phyloP scores from a whole-genome alignment of 208 protist species.

The Trypanosoma boissoni region DNA sequence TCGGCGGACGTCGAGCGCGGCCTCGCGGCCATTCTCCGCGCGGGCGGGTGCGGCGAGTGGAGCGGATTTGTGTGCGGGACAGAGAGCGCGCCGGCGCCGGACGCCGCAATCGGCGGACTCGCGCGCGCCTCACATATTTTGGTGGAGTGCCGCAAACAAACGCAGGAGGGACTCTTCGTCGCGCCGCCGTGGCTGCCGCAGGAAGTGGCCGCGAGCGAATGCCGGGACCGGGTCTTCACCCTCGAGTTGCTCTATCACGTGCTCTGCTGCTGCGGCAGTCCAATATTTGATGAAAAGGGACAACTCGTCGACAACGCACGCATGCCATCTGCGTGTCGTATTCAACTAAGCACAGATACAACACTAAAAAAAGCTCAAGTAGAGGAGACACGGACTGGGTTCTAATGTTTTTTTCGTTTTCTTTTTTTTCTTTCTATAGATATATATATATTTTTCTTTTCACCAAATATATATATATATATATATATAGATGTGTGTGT shows the following conservation, averaged over 20 bases:
- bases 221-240: conserved; percentile 43
- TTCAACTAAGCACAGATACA: conserved; percentile 26
- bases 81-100: conserved; percentile 4
- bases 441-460: conserved; percentile 1
- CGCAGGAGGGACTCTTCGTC: conserved; percentile 30
- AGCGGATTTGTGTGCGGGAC: conserved; percentile 31
- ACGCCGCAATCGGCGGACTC: conserved; percentile 9
- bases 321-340: conserved; percentile 39
- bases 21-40: conserved; percentile 42
- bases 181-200: conserved; percentile 51
- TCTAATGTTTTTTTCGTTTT: not conserved
- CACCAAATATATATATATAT: not conserved
- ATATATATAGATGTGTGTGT: conserved; percentile 8
- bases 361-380: not conserved
- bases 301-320: conserved; percentile 26
- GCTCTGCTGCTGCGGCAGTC: conserved; percentile 42
- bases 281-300: conserved; percentile 43
- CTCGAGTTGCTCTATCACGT: conserved; percentile 69
- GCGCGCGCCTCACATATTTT: conserved; percentile 47
- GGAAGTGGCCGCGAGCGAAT: conserved; percentile 15
- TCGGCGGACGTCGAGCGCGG: conserved; percentile 35
- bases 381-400: not conserved
- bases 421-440: not conserved
- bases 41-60: conserved; percentile 47
- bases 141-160: conserved; percentile 50